Evolutionary conservation across 176 grass and related monocot species (phyloP).

Genomic region (Phoenix dactylifera): DNA sequence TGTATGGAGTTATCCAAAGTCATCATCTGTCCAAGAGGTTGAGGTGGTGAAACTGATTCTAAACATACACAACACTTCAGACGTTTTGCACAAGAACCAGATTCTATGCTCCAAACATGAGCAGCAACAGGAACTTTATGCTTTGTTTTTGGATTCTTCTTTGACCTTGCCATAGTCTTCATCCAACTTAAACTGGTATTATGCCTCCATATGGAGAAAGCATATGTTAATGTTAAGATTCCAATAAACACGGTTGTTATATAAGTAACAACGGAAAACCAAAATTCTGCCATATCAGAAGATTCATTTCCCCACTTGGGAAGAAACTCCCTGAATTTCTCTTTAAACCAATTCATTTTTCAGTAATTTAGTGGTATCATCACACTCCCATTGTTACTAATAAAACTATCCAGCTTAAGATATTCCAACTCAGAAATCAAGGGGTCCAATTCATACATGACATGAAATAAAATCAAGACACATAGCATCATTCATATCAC

Average conservation of each 20-base stretch:
- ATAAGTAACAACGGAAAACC: conserved; percentile 31
- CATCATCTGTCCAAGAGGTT: conserved; percentile 20
- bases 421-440: too few relatives aligned
- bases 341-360: conserved; percentile 27
- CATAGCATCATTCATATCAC: too few relatives aligned
- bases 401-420: too few relatives aligned
- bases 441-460: too few relatives aligned
- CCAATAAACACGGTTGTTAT: conserved; percentile 23
- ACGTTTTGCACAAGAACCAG: conserved; percentile 13
- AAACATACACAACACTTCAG: conserved; percentile 25
- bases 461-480: too few relatives aligned
- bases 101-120: conserved; percentile 19
- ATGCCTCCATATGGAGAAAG: conserved; percentile 35
- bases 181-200: conserved; percentile 64
- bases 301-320: conserved; percentile 14
- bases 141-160: conserved; percentile 7
- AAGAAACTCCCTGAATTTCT: conserved; percentile 19
- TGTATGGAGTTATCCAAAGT: conserved; percentile 5
- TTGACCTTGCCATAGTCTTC: conserved; percentile 29
- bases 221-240: conserved; percentile 35
- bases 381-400: too few relatives aligned
- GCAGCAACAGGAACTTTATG: conserved; percentile 6
- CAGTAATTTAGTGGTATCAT: background rate
- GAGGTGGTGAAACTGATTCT: conserved; percentile 3
- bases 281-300: conserved; percentile 28